Conservation (phyloP, 495 filamentous ascomycete genomes). For the Pyronema domesticum region DNA sequence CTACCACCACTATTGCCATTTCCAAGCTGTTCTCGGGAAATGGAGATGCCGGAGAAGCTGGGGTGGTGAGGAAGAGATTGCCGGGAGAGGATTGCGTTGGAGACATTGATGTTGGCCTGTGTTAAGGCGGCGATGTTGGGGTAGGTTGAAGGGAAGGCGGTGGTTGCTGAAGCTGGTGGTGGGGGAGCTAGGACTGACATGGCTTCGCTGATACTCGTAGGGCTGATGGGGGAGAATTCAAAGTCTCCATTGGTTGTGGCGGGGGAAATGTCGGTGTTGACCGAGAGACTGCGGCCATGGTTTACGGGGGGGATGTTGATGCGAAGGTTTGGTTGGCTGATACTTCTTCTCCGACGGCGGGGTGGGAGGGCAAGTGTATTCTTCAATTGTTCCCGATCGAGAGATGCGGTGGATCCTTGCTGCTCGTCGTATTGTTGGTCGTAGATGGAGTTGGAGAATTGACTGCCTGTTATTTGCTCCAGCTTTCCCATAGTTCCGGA, state of each 20-base stretch:
- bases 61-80: not conserved
- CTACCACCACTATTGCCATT: no score
- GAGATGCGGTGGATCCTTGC: slow-evolving; percentile 4
- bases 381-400: slow-evolving; percentile 10
- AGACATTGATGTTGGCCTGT: not conserved
- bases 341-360: not conserved
- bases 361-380: slow-evolving; percentile 1
- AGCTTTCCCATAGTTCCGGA: slow-evolving; percentile 12
- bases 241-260: slow-evolving; percentile 4
- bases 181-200: not conserved
- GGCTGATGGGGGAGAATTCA: slow-evolving; percentile 1
- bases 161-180: not conserved
- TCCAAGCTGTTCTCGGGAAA: no score
- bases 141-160: not conserved
- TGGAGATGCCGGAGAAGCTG: no score
- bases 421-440: not conserved
- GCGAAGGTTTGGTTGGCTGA: slow-evolving; percentile 1
- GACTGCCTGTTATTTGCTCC: slow-evolving; percentile 20
- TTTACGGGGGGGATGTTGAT: not conserved
- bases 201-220: not conserved
- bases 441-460: slow-evolving; percentile 19
- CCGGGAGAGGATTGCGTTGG: not conserved
- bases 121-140: slow-evolving; percentile 1
- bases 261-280: slow-evolving; percentile 11
- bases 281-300: not conserved